phyloP scores from a whole-genome alignment of 2,329 filamentous ascomycete genomes.

The Aurifilum marmelostoma region DNA sequence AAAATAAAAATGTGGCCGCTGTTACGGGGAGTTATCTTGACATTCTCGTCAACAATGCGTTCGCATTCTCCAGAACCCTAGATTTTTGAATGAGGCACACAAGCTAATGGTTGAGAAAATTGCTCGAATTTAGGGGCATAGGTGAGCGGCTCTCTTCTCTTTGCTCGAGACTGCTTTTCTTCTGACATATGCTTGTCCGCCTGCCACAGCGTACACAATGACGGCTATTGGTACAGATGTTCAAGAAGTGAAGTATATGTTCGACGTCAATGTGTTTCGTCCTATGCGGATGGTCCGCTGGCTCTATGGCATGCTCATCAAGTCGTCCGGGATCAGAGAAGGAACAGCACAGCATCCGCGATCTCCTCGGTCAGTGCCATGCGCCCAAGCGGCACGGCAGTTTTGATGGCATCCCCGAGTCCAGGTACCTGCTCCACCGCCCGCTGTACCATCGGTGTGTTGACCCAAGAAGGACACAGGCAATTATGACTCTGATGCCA shows the following conservation, averaged over 20 bases:
- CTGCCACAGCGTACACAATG: background rate
- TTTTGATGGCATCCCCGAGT: background rate
- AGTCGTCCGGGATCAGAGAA: background rate
- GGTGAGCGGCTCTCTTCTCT: background rate
- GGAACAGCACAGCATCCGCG: conserved; percentile 67
- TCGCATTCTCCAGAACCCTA: background rate
- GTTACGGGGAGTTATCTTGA: background rate
- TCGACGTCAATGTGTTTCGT: background rate
- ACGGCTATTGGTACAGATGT: background rate
- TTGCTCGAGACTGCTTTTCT: background rate
- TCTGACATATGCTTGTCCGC: background rate
- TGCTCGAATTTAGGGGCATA: background rate
- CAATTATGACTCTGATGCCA: conserved; percentile 45
- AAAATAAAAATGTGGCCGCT: background rate
- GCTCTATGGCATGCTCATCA: background rate
- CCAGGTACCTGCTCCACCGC: conserved; percentile 13
- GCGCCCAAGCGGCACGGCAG: conserved; percentile 10
- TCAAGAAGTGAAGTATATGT: background rate
- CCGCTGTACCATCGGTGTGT: conserved; percentile 30
- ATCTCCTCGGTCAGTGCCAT: conserved; percentile 34
- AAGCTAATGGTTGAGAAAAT: background rate
- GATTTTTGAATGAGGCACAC: background rate
- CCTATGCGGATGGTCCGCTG: background rate
- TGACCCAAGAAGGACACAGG: conserved; percentile 36
- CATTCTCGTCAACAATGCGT: background rate